Base-by-base conservation (phyloP, 257 asterid species). In the Solanum sejunctum region DNA sequence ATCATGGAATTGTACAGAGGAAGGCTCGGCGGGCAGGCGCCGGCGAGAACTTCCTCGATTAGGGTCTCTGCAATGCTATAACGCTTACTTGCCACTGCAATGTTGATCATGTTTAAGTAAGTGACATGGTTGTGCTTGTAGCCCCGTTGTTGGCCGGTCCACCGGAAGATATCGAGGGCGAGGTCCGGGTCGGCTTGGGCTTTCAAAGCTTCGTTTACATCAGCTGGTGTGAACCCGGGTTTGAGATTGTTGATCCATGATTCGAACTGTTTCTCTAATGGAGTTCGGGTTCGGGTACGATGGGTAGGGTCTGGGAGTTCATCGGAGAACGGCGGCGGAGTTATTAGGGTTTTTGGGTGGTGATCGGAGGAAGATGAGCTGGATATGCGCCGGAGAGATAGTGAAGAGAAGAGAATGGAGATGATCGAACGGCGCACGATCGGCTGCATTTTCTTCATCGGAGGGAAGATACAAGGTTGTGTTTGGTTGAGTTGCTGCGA, bases 101-200 rank as follows among this genome's bases (percentile, higher is more conserved):
- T 91, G 60, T 92, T 87, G 85, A 96, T 86, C 91, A 96, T 95
- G 23, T 94, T 84, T 78, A 92, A 91, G 90, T 96, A 96, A 75
- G 95, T 95, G 81, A 86, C 26, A 81, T 89, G 89, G 85, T 84
- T 86, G 89, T 96, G 99, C 89, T 91, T 96, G 94, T 93, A 96
- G 86, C 89, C 83, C 56, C 97, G 96, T 87, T 93, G 99, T 88
- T 93, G 98, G 47, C 98, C 94, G 1, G 98, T 95, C 98, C 98
- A 96, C 7, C 98, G 97, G 93, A 96, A 96, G 26, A 96, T 93
- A 89, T 95, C 99, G 84, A 95, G 96, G 58, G 99, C 96, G 32
- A 95, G 88, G 88, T 95, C 99, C 20, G 98, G 97, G 91, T 96
- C 98, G 56, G 93, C 69, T 85, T 95, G 98, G 86, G 96, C 87